Evolutionary conservation across 148 eudicot genomes (phyloP), one percentile per base, ranked within the genome.

Genomic region (Fagopyrum esculentum): DNA sequence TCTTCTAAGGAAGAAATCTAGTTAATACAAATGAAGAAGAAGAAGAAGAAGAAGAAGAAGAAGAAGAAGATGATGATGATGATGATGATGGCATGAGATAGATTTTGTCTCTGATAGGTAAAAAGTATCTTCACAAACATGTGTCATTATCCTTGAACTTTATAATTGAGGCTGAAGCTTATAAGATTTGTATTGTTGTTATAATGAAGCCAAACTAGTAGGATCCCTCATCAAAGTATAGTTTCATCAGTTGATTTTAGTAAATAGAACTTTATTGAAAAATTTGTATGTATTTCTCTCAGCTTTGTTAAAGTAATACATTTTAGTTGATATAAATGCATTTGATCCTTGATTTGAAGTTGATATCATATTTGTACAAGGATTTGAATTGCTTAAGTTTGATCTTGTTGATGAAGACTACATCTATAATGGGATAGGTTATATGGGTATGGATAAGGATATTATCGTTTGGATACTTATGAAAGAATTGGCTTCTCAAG

Each of bases 271-370:
- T 63, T 63, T n/a, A 35, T 66, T 15, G 9, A 17, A 35, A n/a
- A 13, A 40, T 12, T n/a, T 66, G 43, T 66, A 40, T 13, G 46
- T 40, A 15, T 5, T 40, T 66, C 71, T 1, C 47, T 40, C 30
- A 66, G 47, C 47, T 66, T 66, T 66, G 71, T 22, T 40, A 12
- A 12, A 66, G 71, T 15, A 45, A 66, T 43, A 66, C 71, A 66
- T 61, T 3, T 45, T 45, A 43, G 5, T 12, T 40, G 15, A 66
- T 66, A 43, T 13, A 66, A 17, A 66, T 66, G 19, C 71, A 66
- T 45, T 40, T 66, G 45, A 45, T 66, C 40, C 40, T 35, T 35
- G 40, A 35, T 35, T 35, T 35, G 40, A 35, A 35, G 40, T 35
- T 35, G 2, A 35, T 35, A 35, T 35, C 40, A 35, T 61, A 9